Evolutionary conservation across 179 eudicot species (phyloP), one percentile per base, ranked within the genome.

Genomic region (Beta macrorhiza): DNA sequence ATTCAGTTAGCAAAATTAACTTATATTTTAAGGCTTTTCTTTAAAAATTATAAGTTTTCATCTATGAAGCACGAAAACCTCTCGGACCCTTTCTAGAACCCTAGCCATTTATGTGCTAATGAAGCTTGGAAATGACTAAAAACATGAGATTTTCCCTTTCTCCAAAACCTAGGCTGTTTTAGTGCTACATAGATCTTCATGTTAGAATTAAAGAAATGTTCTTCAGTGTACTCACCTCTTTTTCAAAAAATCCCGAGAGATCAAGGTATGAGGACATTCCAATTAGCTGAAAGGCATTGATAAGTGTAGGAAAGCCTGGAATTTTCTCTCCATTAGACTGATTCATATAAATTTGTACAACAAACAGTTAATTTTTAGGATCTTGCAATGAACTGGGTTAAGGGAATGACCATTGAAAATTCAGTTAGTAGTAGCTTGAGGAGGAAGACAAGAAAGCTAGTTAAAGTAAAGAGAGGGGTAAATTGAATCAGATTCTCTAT

Each of bases 191-290:
- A 7, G 51, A 17, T 13, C 13, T 74, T 56, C 25, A 56, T 14
- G 11, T 16, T 56, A 15, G 49, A 32, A 55, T 8, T 5, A 15
- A 7, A 42, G 59, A 6, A 1, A 72, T 2, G n/a, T 51, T 56
- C 25, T 45, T 1, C 37, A 47, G 17, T 11, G 19, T 47, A 52
- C 79, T 37, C 79, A 92, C 98, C 90, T 92, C 99, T 87, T 90
- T 88, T 83, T 96, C 99, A 75, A 96, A 96, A 86, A 96, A 96
- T 45, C 98, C 98, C 0, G 99, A 96, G 84, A 96, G 94, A 85
- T 96, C 99, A 6, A 96, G 92, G 82, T 81, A 91, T 19, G 99
- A 92, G 57, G 97, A 96, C 99, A 96, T 96, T 78, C 99, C 96
- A 73, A 96, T 96, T 6, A 96, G 90, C 89, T 96, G 93, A 90